Evolutionary conservation across 768 basidiomycete genomes (phyloP).

Genomic region (Russula sp.): DNA sequence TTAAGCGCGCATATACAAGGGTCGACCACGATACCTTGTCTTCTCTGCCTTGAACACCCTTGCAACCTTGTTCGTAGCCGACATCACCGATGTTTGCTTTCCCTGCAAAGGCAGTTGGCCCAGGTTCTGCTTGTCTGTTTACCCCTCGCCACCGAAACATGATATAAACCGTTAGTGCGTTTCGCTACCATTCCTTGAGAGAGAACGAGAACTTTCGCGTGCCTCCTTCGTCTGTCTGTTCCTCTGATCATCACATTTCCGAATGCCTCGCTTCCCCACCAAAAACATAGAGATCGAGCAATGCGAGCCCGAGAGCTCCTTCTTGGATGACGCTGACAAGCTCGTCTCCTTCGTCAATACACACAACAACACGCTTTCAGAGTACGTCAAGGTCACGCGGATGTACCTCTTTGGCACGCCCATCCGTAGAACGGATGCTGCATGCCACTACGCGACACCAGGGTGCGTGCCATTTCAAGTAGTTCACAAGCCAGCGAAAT

Average conservation of each 20-base stretch:
- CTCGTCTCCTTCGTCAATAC: slow-evolving; percentile 17
- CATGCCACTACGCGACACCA: slow-evolving; percentile 11
- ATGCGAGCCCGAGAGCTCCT: background rate
- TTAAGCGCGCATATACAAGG: background rate
- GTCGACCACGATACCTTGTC: slow-evolving; percentile 1
- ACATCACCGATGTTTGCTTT: background rate
- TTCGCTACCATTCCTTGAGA: background rate
- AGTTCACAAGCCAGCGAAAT: background rate
- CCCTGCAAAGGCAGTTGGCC: background rate
- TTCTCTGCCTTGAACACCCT: background rate
- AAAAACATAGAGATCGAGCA: slow-evolving; percentile 5
- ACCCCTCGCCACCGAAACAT: background rate
- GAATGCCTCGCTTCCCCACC: slow-evolving; percentile 4
- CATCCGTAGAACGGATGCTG: slow-evolving; percentile 19
- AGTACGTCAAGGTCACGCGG: slow-evolving; percentile 22
- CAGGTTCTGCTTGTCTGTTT: background rate
- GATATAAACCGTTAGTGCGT: slow-evolving; percentile 9
- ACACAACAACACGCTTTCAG: slow-evolving; percentile 15
- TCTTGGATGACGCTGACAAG: slow-evolving; percentile 6
- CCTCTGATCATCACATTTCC: background rate
- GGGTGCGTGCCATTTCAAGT: slow-evolving; percentile 14
- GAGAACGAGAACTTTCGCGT: background rate
- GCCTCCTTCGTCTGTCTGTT: background rate
- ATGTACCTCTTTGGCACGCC: slow-evolving; percentile 28
- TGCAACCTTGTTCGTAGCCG: slow-evolving; percentile 17